Base-by-base conservation (phyloP, 2,329 filamentous ascomycete genomes). In the Penicillium vulpinum region DNA sequence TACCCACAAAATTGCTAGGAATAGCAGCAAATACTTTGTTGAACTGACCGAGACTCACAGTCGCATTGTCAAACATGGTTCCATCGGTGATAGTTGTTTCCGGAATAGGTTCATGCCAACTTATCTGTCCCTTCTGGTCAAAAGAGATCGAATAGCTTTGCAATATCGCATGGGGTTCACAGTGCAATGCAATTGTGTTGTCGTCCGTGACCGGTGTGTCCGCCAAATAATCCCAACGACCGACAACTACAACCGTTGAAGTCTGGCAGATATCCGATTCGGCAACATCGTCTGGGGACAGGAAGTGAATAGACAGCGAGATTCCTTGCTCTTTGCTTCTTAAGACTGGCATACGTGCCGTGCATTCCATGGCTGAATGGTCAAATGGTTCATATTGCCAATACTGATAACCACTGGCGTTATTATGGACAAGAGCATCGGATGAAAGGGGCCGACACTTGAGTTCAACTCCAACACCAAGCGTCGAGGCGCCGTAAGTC, bases 1-100 rank as follows among this genome's bases (percentile, higher is more conserved):
- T 68, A 18, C 68, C 69, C 3, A 67, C 62, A 33, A 67, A 73
- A 40, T 62, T 71, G 48, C 70, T 70, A 1, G 71, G 70, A 13
- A 73, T 73, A 2, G 70, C 64, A 5, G 70, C 70, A 59, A 73
- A 73, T 3, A 71, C 67, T 54, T 71, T 73, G 61, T 73, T 73
- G 58, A 73, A 73, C 41, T 73, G 70, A 2, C 70, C 71, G 28
- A 73, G 55, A 35, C 69, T 72, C 49, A 70, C 52, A 5, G 70
- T 73, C 5, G 70, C 71, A 50, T 73, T 73, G 13, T 70, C 62
- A 39, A 68, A 69, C 69, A 73, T 71, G 10, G 57, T 29, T 3
- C 70, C 71, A 2, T 60, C 51, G 1, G 56, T 62, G 38, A 71
- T 66, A 0, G 51, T 50, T 5, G 62, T 70, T 2, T 65, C 41